Evolutionary conservation across 768 basidiomycete species (phyloP).

Genomic region (Naganishia kalamii): DNA sequence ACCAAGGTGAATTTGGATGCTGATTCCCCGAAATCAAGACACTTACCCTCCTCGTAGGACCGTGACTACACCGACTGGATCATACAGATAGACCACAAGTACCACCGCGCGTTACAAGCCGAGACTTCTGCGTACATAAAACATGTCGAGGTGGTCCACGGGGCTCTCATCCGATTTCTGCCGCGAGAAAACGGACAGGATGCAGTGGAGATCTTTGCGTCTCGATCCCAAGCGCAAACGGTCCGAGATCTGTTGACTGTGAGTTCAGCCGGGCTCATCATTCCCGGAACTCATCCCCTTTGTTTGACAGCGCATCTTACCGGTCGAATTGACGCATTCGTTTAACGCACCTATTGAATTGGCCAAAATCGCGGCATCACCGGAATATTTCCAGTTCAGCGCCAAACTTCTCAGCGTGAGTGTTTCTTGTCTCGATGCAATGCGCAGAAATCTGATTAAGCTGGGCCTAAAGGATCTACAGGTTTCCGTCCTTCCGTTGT

Average conservation of each 20-base stretch:
- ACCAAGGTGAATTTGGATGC: conserved; percentile 64
- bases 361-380: conserved; percentile 62
- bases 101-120: conserved; percentile 88
- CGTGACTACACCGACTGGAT: conserved; percentile 94
- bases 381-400: conserved; percentile 78
- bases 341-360: conserved; percentile 79
- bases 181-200: conserved; percentile 60
- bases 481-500: conserved; percentile 76
- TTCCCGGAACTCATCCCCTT: conserved; percentile 6
- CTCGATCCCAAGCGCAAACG: not conserved
- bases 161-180: conserved; percentile 64
- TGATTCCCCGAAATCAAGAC: not conserved
- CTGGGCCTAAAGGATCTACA: conserved; percentile 91
- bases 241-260: conserved; percentile 6
- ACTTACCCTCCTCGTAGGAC: conserved; percentile 55
- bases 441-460: too few species aligned
- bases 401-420: too few species aligned
- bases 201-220: conserved; percentile 49
- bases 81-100: conserved; percentile 77
- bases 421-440: too few species aligned
- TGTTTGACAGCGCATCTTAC: conserved; percentile 75
- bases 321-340: conserved; percentile 90
- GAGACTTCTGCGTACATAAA: conserved; percentile 96
- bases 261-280: not conserved
- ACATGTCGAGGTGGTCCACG: conserved; percentile 94